Conservation (phyloP, 352 stramenopile species). For the Pythium sp. region DNA sequence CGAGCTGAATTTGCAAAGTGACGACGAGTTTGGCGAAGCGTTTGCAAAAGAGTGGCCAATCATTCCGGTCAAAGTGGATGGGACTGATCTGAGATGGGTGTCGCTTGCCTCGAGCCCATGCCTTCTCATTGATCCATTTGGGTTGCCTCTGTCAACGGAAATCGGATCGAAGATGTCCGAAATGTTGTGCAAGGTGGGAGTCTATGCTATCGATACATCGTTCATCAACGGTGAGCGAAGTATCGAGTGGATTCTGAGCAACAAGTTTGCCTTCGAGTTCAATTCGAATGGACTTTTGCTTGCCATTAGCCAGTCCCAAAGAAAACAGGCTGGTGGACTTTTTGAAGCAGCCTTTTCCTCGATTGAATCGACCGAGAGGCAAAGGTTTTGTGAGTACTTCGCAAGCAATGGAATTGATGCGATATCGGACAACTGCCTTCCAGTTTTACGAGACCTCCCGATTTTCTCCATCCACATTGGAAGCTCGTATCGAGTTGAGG, state of each 20-base stretch:
- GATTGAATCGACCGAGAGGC: constrained; percentile 24
- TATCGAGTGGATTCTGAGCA: constrained; percentile 39
- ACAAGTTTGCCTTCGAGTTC: constrained; percentile 42
- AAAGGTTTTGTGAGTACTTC: constrained; percentile 45
- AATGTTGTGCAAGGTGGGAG: constrained; percentile 36
- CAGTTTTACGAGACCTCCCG: constrained; percentile 42
- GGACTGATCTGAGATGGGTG: constrained; percentile 29
- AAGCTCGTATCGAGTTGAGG: not conserved
- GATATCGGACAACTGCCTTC: constrained; percentile 33
- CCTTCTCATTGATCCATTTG: constrained; percentile 30
- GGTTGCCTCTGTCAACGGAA: constrained; percentile 3
- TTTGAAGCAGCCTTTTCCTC: constrained; percentile 42
- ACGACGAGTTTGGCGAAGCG: constrained; percentile 22
- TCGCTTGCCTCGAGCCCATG: constrained; percentile 28
- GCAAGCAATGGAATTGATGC: constrained; percentile 29
- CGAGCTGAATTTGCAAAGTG: constrained; percentile 31
- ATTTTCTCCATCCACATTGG: constrained; percentile 42
- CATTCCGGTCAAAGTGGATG: constrained; percentile 29
- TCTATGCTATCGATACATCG: constrained; percentile 42
- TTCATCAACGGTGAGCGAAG: constrained; percentile 39
- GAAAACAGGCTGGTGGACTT: constrained; percentile 24
- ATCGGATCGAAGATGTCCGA: constrained; percentile 6
- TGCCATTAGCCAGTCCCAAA: constrained; percentile 33
- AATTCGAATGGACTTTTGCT: constrained; percentile 44
- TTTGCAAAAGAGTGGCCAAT: constrained; percentile 41